Base-by-base conservation (phyloP, 1,139 yeast species). In the Lodderomyces pseudojiufengensis region DNA sequence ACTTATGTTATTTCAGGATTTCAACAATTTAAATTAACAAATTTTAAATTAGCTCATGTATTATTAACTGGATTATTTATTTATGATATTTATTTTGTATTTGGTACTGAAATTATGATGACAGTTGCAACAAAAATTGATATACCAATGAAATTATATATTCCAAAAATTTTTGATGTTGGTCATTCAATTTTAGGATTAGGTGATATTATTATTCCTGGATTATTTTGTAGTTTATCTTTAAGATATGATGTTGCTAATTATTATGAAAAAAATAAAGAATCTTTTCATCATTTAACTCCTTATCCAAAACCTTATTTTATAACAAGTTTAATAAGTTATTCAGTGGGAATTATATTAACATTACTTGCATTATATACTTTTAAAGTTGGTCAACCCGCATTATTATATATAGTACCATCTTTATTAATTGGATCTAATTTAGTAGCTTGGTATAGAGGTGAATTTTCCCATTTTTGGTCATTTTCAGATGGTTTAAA, bases 71-170 rank as follows among this genome's bases (percentile, higher is more conserved):
- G 73, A 1, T 63, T 81, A 31, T 79, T 81, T 48, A 42, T 73
- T 27, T 82, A 81, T 54, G 88, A 82, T 50, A 67, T 79, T 28
- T 78, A 70, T 50, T 82, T 82, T 58, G 88, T 81, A 1, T 82
- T 80, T 54, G 75, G 73, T 3, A 71, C 84, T 0, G 67, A 73
- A 33, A 63, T 79, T 9, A 81, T 82, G 88, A 61, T 70, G 32
- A 66, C 77, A 1, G 87, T 81, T 14, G 87, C 86, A 3, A 67
- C 71, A 3, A 54, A 52, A 6, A 49, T 80, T 18, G 74, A 77
- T n/a, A 61, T 75, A 9, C 87, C 87, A 1, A 62, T 73, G 34
- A 76, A 76, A 51, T 43, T 78, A n/a, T 47, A 63, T 11, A 53
- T 76, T n/a, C 84, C 84, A 4, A 51, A 54, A 9, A 30, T 36